These are phyloP conservation scores for Quercus suber DNA, from an alignment of 306 rosid species.

Conservation along the genomic window DNA sequence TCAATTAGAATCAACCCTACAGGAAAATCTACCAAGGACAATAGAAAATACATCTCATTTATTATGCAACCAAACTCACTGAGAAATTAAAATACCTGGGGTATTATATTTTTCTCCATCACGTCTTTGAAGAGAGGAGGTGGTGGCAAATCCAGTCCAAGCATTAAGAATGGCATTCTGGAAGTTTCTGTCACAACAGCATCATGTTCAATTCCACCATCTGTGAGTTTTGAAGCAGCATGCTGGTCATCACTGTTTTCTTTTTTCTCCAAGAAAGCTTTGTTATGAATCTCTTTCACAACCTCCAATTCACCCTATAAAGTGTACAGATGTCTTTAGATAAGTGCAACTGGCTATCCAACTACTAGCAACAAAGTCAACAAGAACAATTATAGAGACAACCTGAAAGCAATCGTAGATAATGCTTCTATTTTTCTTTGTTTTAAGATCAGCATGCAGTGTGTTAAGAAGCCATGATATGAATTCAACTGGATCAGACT, in stretches of 20 bases:
- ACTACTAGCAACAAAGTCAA: constrained; percentile 18
- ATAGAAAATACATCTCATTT: neutral
- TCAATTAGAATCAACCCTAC: neutral
- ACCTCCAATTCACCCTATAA: constrained; percentile 94
- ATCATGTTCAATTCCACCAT: constrained; percentile 46
- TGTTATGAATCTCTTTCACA: constrained; percentile 75
- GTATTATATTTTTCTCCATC: constrained; percentile 98
- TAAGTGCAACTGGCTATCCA: constrained; percentile 3
- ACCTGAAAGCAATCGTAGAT: constrained; percentile 94
- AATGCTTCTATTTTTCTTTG: constrained; percentile 78
- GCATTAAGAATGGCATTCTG: constrained; percentile 91
- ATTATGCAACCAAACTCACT: neutral
- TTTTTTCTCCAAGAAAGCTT: constrained; percentile 52
- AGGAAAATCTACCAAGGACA: neutral
- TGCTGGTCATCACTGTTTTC: constrained; percentile 48
- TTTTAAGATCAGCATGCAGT: constrained; percentile 75
- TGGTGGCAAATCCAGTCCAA: constrained; percentile 95
- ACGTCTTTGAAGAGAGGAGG: constrained; percentile 98
- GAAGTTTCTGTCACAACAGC: constrained; percentile 51
- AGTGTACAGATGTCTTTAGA: constrained; percentile 13
- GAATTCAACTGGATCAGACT: constrained; percentile 95
- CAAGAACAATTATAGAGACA: constrained; percentile 12
- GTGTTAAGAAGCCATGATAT: constrained; percentile 97
- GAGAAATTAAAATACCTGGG: constrained; percentile 59
- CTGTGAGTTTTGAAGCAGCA: constrained; percentile 31